A percentile compares a stretch with the other conserved stretches of the same genome.
phyloP scores from a whole-genome alignment of 208 protist species.

The Leptomonas pyrrhocoris region DNA sequence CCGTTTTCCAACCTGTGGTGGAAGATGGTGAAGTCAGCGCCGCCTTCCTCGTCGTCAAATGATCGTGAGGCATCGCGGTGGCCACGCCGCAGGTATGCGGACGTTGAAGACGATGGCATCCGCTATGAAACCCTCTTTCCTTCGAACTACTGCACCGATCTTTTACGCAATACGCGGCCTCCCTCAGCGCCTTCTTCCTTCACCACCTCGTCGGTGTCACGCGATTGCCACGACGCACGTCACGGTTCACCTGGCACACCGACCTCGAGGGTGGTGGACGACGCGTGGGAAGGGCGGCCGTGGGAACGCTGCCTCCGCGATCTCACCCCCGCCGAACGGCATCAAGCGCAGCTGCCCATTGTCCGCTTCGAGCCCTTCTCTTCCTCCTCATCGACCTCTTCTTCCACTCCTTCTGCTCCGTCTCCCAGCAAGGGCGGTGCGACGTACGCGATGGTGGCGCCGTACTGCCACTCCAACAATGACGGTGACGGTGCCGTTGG shows the following conservation, averaged over 20 bases:
- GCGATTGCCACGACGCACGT: too few relatives aligned
- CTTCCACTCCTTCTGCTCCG: too few relatives aligned
- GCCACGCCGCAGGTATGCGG: too few relatives aligned
- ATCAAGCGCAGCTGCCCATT: constrained; percentile 44
- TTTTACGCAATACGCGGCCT: neutral
- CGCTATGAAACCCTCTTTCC: constrained; percentile 37
- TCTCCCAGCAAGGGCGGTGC: too few relatives aligned
- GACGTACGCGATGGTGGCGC: constrained; percentile 10
- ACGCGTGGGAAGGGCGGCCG: constrained; percentile 2
- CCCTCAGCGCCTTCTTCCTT: neutral
- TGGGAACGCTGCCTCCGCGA: constrained; percentile 37
- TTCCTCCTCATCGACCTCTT: too few relatives aligned
- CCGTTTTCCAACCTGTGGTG: constrained; percentile 40
- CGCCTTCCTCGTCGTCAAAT: neutral
- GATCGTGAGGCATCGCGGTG: too few relatives aligned
- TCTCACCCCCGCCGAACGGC: constrained; percentile 27
- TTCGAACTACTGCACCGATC: neutral
- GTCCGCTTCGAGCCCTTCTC: constrained; percentile 38
- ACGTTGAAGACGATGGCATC: constrained; percentile 9
- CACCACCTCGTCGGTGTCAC: too few relatives aligned
- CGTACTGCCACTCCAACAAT: neutral
- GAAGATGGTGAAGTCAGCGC: neutral
- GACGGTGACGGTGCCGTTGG: neutral
- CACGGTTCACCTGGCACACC: neutral
- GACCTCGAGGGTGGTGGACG: too few relatives aligned